These are phyloP conservation scores for Gossypium mustelinum DNA, from an alignment of 345 rosid genomes.

Conservation along the genomic window DNA sequence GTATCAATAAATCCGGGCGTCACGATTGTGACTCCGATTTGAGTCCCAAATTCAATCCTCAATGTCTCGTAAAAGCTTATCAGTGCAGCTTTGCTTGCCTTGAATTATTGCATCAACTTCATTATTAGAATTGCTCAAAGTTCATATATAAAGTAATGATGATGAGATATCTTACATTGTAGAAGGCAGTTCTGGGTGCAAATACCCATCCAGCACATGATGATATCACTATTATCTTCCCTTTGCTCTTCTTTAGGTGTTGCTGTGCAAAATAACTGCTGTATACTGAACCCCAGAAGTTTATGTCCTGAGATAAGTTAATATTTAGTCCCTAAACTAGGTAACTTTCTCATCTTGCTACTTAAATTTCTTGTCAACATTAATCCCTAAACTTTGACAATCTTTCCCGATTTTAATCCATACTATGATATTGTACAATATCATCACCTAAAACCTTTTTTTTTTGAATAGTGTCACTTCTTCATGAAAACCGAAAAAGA, in stretches of 20 bases:
- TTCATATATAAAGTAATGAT: not conserved
- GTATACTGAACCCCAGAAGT: slow-evolving; percentile 54
- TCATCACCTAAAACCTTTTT: too few relatives aligned
- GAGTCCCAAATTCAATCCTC: slow-evolving; percentile 35
- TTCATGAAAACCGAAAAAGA: too few relatives aligned
- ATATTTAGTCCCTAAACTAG: too few relatives aligned
- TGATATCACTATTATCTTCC: slow-evolving; percentile 45
- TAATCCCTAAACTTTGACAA: too few relatives aligned
- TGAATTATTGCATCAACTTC: not conserved
- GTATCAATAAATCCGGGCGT: slow-evolving; percentile 37
- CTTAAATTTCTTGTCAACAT: too few relatives aligned
- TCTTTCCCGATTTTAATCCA: too few relatives aligned
- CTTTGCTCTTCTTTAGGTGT: slow-evolving; percentile 8
- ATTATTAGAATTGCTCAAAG: not conserved
- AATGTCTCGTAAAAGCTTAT: slow-evolving; percentile 41
- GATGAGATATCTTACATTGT: slow-evolving; percentile 29
- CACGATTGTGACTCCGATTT: slow-evolving; percentile 48
- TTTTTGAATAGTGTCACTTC: too few relatives aligned
- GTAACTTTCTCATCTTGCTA: too few relatives aligned
- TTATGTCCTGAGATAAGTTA: slow-evolving; percentile 27
- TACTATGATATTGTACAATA: too few relatives aligned
- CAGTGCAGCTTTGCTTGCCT: slow-evolving; percentile 61
- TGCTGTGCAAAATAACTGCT: slow-evolving; percentile 25
- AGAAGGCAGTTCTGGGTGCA: slow-evolving; percentile 41
- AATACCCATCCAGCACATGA: slow-evolving; percentile 41